Evolutionary conservation across 352 stramenopile genomes (phyloP).

Genomic region (Globisporangium takayamanum): DNA sequence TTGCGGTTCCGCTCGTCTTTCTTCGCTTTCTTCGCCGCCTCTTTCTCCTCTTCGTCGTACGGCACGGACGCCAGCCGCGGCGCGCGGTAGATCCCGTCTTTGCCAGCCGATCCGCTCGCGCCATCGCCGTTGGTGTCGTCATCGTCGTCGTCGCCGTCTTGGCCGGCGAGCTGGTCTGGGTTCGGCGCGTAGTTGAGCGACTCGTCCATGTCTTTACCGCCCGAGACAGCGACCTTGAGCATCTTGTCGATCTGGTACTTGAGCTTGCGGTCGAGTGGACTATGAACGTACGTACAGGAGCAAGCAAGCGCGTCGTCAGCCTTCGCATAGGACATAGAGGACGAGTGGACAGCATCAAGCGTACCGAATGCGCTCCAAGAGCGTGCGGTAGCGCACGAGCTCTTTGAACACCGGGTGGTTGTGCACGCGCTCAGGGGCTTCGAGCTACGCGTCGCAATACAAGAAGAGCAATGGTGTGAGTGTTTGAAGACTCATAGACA

Average conservation of each 20-base stretch:
- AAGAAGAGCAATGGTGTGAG: background rate
- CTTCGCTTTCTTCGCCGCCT: conserved; percentile 75
- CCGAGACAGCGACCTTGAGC: conserved; percentile 80
- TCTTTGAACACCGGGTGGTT: conserved; percentile 83
- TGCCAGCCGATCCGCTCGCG: conserved; percentile 15
- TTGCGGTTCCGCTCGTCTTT: conserved; percentile 73
- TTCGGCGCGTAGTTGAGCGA: conserved; percentile 79
- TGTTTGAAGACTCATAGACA: background rate
- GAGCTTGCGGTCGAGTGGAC: conserved; percentile 80
- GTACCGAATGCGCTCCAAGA: conserved; percentile 78
- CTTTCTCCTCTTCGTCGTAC: conserved; percentile 82
- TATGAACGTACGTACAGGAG: conserved; percentile 6
- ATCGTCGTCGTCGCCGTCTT: conserved; percentile 49
- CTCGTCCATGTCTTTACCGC: conserved; percentile 64
- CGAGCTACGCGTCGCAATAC: conserved; percentile 26
- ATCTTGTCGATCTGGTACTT: conserved; percentile 90
- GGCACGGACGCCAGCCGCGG: conserved; percentile 70
- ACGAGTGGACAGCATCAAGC: background rate
- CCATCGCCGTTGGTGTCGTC: conserved; percentile 24
- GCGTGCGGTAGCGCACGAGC: conserved; percentile 74
- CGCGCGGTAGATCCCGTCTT: conserved; percentile 72
- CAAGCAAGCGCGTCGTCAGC: background rate
- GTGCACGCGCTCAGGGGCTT: conserved; percentile 60
- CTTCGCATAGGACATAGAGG: background rate
- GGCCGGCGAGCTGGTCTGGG: conserved; percentile 51